phyloP scores from a whole-genome alignment of 768 basidiomycete genomes.

The Suillus variegatus region DNA sequence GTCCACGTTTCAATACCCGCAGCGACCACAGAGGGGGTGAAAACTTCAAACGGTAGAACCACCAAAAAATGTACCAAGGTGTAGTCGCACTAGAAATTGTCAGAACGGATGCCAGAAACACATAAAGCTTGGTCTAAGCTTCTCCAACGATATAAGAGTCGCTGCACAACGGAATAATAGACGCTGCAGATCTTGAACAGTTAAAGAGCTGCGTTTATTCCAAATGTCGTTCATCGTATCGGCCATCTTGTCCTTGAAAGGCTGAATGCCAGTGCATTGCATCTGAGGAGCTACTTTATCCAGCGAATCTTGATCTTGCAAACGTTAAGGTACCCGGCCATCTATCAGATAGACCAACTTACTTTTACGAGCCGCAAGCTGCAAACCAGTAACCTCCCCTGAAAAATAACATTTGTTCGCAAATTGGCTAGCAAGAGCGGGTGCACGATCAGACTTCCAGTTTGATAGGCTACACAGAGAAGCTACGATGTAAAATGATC shows the following conservation, averaged over 20 bases:
- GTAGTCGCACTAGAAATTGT: conserved; percentile 65
- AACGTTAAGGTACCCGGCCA: conserved; percentile 1
- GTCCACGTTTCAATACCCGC: conserved; percentile 95
- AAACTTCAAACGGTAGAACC: conserved; percentile 83
- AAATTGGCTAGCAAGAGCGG: conserved; percentile 79
- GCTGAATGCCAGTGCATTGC: conserved; percentile 60
- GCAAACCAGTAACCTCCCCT: conserved; percentile 87
- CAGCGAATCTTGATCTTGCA: conserved; percentile 55
- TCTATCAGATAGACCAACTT: conserved; percentile 38
- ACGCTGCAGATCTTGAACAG: conserved; percentile 80
- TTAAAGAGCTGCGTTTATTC: conserved; percentile 70
- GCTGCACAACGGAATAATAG: conserved; percentile 87
- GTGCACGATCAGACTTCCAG: conserved; percentile 81
- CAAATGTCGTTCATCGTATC: conserved; percentile 68
- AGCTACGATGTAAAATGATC: conserved; percentile 34
- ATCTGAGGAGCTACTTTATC: conserved; percentile 64
- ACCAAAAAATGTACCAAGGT: conserved; percentile 88
- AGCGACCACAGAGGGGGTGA: conserved; percentile 82
- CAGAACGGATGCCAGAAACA: background rate
- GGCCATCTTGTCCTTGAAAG: conserved; percentile 68
- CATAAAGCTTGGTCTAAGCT: conserved; percentile 39
- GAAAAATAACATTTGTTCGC: conserved; percentile 50
- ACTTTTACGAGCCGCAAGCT: conserved; percentile 69
- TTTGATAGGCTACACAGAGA: conserved; percentile 54
- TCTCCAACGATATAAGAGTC: conserved; percentile 66